Conservation (phyloP, 2,329 filamentous ascomycete species). For the Sporothrix globosa region DNA sequence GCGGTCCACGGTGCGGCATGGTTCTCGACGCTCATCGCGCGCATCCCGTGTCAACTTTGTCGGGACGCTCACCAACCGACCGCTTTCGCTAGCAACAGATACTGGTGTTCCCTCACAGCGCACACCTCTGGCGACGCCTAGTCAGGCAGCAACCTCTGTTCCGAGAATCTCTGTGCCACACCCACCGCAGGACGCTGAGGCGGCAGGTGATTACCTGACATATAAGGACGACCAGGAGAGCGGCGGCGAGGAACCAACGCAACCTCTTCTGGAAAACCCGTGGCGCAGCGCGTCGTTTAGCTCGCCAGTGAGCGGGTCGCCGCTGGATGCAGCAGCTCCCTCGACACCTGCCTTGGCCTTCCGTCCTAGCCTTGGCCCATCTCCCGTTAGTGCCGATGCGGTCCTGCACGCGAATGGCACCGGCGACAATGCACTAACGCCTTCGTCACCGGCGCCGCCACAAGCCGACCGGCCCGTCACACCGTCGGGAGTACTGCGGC, state of each 20-base stretch:
- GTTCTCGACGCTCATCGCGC: constrained; percentile 47
- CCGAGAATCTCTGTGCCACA: neutral
- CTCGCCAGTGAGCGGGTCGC: neutral
- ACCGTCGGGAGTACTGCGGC: constrained; percentile 38
- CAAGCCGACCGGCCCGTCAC: constrained; percentile 38
- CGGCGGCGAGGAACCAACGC: constrained; percentile 37
- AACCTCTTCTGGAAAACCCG: constrained; percentile 49
- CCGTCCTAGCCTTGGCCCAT: constrained; percentile 31
- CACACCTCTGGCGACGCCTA: constrained; percentile 40
- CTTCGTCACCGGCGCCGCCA: constrained; percentile 34
- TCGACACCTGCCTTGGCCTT: constrained; percentile 35
- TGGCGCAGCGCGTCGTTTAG: constrained; percentile 43
- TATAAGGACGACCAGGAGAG: constrained; percentile 23
- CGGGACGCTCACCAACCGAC: constrained; percentile 45
- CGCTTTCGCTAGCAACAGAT: constrained; percentile 42
- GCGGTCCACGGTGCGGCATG: neutral
- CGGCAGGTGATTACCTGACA: constrained; percentile 34
- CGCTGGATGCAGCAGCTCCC: neutral
- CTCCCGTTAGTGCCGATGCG: constrained; percentile 40
- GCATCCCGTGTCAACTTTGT: constrained; percentile 53
- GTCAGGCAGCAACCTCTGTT: neutral
- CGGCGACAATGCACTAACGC: neutral
- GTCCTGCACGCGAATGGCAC: constrained; percentile 33
- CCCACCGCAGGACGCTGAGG: constrained; percentile 40
- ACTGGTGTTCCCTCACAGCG: constrained; percentile 46